A percentile compares a stretch with the other conserved stretches of the same genome.
These are phyloP conservation scores for Xylariaceae sp. DNA, from an alignment of 2,329 filamentous ascomycete genomes.

Conservation along the genomic window DNA sequence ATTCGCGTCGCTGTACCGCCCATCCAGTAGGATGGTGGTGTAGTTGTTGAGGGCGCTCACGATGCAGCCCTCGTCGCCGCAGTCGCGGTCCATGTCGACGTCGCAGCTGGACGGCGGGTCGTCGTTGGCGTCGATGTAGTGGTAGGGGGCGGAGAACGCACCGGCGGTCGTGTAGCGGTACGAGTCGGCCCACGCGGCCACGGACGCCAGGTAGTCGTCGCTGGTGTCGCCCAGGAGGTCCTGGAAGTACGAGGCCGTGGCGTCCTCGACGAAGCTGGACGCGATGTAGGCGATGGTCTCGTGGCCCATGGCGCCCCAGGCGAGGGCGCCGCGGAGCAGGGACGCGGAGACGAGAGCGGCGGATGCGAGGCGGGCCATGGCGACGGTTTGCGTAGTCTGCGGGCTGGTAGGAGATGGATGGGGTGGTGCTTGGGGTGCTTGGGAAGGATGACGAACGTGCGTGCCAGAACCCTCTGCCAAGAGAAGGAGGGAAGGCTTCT, in stretches of 20 bases:
- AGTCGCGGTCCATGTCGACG: slow-evolving; percentile 57
- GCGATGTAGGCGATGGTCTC: slow-evolving; percentile 51
- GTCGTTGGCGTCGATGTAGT: slow-evolving; percentile 61
- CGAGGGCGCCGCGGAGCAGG: slow-evolving; percentile 20
- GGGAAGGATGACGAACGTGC: neutral
- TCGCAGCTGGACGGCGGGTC: slow-evolving; percentile 53
- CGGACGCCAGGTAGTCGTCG: slow-evolving; percentile 41
- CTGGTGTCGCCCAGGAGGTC: slow-evolving; percentile 39
- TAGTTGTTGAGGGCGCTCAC: slow-evolving; percentile 47
- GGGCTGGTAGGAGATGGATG: no score
- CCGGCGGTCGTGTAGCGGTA: slow-evolving; percentile 43
- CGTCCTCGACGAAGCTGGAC: slow-evolving; percentile 39
- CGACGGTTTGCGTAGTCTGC: no score
- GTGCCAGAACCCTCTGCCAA: slow-evolving; percentile 1
- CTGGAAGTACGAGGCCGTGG: slow-evolving; percentile 39
- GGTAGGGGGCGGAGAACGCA: slow-evolving; percentile 39
- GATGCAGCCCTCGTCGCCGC: slow-evolving; percentile 57
- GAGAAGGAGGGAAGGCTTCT: slow-evolving; percentile 1
- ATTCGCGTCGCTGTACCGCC: slow-evolving; percentile 21
- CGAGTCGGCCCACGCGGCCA: slow-evolving; percentile 49
- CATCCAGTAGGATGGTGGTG: slow-evolving; percentile 25
- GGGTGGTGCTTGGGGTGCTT: neutral
- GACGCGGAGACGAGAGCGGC: slow-evolving; percentile 15
- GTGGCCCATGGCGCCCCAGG: slow-evolving; percentile 45
- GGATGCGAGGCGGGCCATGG: neutral